Conservation (phyloP, 148 eudicot species). For the Diospyros lotus region DNA sequence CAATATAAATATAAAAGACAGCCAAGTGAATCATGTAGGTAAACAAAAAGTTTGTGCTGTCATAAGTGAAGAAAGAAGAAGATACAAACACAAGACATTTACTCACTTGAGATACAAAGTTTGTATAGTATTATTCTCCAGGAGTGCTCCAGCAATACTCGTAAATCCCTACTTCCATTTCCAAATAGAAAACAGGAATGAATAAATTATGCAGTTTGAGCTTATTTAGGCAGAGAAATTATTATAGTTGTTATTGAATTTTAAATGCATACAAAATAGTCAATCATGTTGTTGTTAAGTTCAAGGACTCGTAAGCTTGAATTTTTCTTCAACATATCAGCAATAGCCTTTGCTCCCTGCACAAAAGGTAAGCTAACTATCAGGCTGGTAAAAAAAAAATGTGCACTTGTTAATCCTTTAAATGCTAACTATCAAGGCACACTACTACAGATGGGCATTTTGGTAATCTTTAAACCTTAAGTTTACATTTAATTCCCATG, state of each 20-base stretch:
- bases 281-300: slow-evolving; percentile 83
- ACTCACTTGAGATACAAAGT: slow-evolving; percentile 76
- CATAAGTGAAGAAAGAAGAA: slow-evolving; percentile 10
- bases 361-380: slow-evolving; percentile 18
- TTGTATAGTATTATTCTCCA: slow-evolving; percentile 64
- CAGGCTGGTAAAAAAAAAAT: neutral
- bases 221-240: slow-evolving; percentile 12
- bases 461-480: neutral
- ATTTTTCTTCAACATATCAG: slow-evolving; percentile 82
- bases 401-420: too few species aligned
- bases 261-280: slow-evolving; percentile 83
- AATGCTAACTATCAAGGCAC: neutral
- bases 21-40: neutral
- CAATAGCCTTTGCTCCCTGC: slow-evolving; percentile 97
- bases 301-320: slow-evolving; percentile 66
- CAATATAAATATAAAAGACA: neutral
- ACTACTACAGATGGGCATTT: neutral
- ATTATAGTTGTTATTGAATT: slow-evolving; percentile 12
- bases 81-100: slow-evolving; percentile 13
- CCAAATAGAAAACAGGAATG: slow-evolving; percentile 25
- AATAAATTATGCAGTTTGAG: slow-evolving; percentile 27
- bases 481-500: too few species aligned
- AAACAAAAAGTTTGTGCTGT: neutral
- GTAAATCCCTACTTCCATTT: slow-evolving; percentile 96
- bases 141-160: slow-evolving; percentile 88